Conservation (phyloP, 352 stramenopile species). For the Saprolegnia parasitica region DNA sequence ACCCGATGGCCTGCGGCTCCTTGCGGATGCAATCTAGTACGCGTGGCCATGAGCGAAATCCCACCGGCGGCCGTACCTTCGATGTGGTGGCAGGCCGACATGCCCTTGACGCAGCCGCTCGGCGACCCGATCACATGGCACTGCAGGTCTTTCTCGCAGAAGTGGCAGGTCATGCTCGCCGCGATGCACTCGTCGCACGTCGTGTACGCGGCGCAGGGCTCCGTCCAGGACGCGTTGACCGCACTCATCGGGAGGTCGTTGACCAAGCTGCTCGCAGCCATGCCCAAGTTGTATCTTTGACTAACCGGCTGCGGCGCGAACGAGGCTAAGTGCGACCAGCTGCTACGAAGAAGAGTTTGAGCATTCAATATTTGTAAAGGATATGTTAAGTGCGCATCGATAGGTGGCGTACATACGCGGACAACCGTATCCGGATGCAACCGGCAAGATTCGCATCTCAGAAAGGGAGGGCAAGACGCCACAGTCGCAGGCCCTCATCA, state of each 20-base stretch:
- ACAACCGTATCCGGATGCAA: too few species aligned
- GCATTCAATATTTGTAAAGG: too few species aligned
- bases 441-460: too few species aligned
- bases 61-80: conserved; percentile 39
- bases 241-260: neutral
- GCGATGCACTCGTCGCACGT: conserved; percentile 74
- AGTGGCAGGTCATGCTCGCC: conserved; percentile 71
- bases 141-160: conserved; percentile 78
- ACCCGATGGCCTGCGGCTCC: conserved; percentile 72
- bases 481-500: too few species aligned
- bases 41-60: conserved; percentile 13
- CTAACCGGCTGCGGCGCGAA: neutral
- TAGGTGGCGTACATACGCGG: too few species aligned
- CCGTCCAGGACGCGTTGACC: neutral
- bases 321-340: neutral
- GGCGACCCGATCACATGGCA: conserved; percentile 73
- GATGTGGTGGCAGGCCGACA: conserved; percentile 77
- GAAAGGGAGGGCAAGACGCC: too few species aligned
- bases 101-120: conserved; percentile 57
- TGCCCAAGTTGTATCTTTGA: conserved; percentile 1
- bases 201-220: conserved; percentile 36
- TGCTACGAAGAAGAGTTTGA: neutral
- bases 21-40: conserved; percentile 63
- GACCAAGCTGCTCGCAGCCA: neutral
- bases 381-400: too few species aligned